Evolutionary conservation across 768 basidiomycete genomes (phyloP).

Genomic region (Lactarius hengduanensis): DNA sequence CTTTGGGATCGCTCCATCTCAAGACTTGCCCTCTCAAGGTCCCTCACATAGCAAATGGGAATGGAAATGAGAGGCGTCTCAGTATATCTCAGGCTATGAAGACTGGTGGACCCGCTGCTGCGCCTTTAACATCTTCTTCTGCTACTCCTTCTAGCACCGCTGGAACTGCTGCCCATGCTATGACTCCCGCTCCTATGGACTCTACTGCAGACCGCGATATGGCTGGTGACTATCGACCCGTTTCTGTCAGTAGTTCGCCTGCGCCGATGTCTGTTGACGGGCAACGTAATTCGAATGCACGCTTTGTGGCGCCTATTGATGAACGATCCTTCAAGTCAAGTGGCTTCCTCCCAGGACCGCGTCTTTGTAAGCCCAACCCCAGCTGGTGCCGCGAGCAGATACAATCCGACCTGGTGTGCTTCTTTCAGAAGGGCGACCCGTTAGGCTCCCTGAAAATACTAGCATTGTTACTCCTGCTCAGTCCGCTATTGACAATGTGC

Average conservation of each 20-base stretch:
- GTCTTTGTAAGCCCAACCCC: slow-evolving; percentile 16
- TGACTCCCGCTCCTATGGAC: slow-evolving; percentile 8
- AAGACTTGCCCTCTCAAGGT: slow-evolving; percentile 4
- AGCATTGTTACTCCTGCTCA: slow-evolving; percentile 17
- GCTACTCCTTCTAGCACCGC: slow-evolving; percentile 3
- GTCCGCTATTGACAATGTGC: slow-evolving; percentile 8
- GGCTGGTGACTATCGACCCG: slow-evolving; percentile 4
- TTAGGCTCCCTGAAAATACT: slow-evolving; percentile 29
- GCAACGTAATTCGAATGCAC: slow-evolving; percentile 23
- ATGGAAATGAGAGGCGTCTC: slow-evolving; percentile 16
- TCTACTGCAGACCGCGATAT: not conserved
- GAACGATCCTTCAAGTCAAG: slow-evolving; percentile 29
- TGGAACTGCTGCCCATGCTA: slow-evolving; percentile 9
- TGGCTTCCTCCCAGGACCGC: slow-evolving; percentile 22
- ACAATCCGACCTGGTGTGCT: slow-evolving; percentile 19
- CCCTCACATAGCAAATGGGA: slow-evolving; percentile 13
- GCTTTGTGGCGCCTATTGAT: slow-evolving; percentile 24
- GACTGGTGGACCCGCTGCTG: slow-evolving; percentile 4
- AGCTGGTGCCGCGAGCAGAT: slow-evolving; percentile 7
- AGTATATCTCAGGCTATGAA: slow-evolving; percentile 8
- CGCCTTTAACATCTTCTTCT: slow-evolving; percentile 6
- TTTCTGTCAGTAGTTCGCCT: not conserved
- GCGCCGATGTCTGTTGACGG: not conserved
- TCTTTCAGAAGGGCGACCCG: slow-evolving; percentile 32
- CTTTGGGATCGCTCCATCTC: slow-evolving; percentile 25